Evolutionary conservation across 805 yeast species (phyloP), one percentile per base, ranked within the genome.

Genomic region (Candida sonorensis): DNA sequence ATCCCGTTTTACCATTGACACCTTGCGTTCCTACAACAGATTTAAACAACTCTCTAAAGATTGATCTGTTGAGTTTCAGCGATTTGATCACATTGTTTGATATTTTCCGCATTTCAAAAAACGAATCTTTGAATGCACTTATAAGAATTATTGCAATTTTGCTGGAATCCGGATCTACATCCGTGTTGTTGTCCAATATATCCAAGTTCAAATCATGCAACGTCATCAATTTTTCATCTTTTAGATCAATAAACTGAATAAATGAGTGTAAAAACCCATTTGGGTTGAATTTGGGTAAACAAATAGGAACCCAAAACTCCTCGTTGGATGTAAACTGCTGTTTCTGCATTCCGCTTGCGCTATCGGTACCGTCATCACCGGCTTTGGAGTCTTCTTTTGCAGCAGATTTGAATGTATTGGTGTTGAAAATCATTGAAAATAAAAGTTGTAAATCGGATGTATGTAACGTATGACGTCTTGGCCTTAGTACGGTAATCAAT

Each of bases 261-360:
- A 81, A 85, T 10, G 86, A 77, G 50, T 92, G 83, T 5, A 90
- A 58, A 48, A 88, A 92, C 8, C 98, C 98, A 41, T 77, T 77
- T 2, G 85, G 62, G 50, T 92, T 90, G 62, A 90, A 90, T 44
- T 82, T 76, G 1, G 97, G 95, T 53, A 90, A 66, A 55, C 98
- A 90, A 1, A 90, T 66, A 0, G 98, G 98, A 10, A 84, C 72
- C 97, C 97, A 92, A 36, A 86, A 73, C 49, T 88, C 96, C 44
- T 82, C 82, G 35, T 65, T 50, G 43, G 70, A 40, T 2, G 55
- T 42, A 10, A 49, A 27, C 18, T 45, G 42, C 29, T 44, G 36
- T 7, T 29, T 34, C 7, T 35, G 42, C n/a, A 44, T 44, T 8
- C 46, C 51, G 9, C 36, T 40, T 10, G 17, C 30, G 6, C 27